These are phyloP conservation scores for Phytopythium ostracodes DNA, from an alignment of 352 stramenopile species.

Conservation along the genomic window DNA sequence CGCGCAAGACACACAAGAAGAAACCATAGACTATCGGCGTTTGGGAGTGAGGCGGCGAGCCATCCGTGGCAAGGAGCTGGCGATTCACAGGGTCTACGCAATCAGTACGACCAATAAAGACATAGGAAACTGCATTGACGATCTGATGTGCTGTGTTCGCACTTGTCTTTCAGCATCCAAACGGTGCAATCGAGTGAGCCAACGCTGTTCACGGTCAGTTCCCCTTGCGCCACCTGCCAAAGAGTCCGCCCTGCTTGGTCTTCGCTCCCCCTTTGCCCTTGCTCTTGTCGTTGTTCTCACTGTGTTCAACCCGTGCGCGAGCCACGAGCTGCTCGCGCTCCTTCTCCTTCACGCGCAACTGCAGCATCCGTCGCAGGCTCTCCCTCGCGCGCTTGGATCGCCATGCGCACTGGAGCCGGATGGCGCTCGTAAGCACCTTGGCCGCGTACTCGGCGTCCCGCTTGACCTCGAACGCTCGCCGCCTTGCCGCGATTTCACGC, in stretches of 20 bases:
- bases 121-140: background rate
- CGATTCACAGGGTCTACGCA: background rate
- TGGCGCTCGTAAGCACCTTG: constrained; percentile 45
- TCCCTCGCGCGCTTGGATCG: constrained; percentile 58
- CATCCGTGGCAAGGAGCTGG: background rate
- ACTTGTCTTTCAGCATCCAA: background rate
- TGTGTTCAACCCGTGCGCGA: background rate
- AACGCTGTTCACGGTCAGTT: background rate
- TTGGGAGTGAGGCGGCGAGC: background rate
- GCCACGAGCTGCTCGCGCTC: constrained; percentile 38
- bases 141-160: background rate
- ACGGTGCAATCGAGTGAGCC: background rate
- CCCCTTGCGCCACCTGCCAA: constrained; percentile 1
- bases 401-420: constrained; percentile 78
- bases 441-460: constrained; percentile 31
- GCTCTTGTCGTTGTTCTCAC: background rate
- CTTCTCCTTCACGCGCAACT: constrained; percentile 59
- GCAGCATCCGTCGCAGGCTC: constrained; percentile 50
- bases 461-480: constrained; percentile 26
- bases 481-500: constrained; percentile 36
- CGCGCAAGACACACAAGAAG: constrained; percentile 33
- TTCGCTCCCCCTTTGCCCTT: background rate
- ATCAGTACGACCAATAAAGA: constrained; percentile 1
- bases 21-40: constrained; percentile 13
- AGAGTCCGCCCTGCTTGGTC: constrained; percentile 5